Evolutionary conservation across 2,329 filamentous ascomycete genomes (phyloP).

Genomic region (Colletotrichum coccodes): DNA sequence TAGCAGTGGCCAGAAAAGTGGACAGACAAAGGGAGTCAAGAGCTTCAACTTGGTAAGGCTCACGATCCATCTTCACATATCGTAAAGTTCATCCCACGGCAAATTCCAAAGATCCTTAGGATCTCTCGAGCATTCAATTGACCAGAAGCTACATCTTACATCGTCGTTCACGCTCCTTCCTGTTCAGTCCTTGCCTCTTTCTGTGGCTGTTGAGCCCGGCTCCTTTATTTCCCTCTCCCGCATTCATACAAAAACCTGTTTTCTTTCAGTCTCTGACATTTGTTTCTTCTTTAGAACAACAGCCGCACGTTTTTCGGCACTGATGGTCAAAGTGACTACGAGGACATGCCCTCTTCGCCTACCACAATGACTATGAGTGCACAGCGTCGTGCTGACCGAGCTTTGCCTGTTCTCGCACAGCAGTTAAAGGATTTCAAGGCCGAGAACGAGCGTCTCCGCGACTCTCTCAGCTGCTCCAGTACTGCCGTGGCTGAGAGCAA

Average conservation of each 20-base stretch:
- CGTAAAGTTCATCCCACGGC: accelerated
- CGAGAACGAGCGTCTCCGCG: neutral
- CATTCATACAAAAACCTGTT: neutral
- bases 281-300: neutral
- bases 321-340: neutral
- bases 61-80: no score
- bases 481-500: neutral
- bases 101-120: no score
- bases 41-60: neutral
- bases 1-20: neutral
- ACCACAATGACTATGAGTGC: neutral
- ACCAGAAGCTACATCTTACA: no score
- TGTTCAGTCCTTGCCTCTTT: neutral
- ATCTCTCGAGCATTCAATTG: no score
- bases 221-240: no score
- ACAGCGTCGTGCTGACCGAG: neutral
- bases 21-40: neutral
- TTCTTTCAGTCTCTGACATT: neutral
- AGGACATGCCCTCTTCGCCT: neutral
- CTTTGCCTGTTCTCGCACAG: neutral
- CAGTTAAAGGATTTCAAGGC: neutral
- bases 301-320: neutral
- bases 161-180: no score
- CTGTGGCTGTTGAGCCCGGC: accelerated
- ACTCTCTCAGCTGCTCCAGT: neutral